phyloP scores from a whole-genome alignment of 148 eudicot genomes.

The Cornus kousa region DNA sequence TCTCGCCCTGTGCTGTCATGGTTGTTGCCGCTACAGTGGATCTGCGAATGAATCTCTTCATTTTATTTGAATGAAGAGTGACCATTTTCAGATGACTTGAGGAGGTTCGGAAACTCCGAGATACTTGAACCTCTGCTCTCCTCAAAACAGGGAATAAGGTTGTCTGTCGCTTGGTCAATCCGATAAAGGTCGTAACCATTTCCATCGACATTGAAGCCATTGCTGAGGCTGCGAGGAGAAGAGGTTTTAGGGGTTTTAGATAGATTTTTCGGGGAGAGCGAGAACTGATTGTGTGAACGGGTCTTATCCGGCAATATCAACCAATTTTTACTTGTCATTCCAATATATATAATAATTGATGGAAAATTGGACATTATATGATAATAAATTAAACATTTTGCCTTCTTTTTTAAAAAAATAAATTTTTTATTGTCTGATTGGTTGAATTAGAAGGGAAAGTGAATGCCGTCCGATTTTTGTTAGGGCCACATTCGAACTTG shows the following conservation, averaged over 20 bases:
- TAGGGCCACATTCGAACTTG: too few relatives aligned
- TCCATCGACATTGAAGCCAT: slow-evolving; percentile 67
- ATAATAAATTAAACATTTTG: too few relatives aligned
- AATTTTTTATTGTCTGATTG: too few relatives aligned
- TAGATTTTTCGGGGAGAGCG: not conserved
- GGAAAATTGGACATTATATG: too few relatives aligned
- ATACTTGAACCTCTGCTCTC: slow-evolving; percentile 4
- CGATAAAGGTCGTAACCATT: slow-evolving; percentile 42
- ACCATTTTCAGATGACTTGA: slow-evolving; percentile 19
- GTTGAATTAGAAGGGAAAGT: too few relatives aligned
- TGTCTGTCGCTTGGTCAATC: slow-evolving; percentile 34
- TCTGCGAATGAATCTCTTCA: slow-evolving; percentile 20
- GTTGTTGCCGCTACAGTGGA: slow-evolving; percentile 37
- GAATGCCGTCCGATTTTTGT: too few relatives aligned
- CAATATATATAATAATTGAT: too few relatives aligned
- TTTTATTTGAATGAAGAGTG: slow-evolving; percentile 9
- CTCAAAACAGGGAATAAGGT: slow-evolving; percentile 15
- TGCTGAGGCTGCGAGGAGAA: not conserved
- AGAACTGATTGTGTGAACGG: not conserved
- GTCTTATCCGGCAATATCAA: not conserved
- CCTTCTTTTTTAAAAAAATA: too few relatives aligned
- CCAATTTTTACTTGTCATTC: too few relatives aligned
- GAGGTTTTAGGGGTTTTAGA: not conserved
- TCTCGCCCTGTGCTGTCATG: slow-evolving; percentile 38
- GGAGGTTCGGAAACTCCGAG: not conserved